Evolutionary conservation across 2,329 filamentous ascomycete genomes (phyloP).

Genomic region (Fusarium solani-melongenae): DNA sequence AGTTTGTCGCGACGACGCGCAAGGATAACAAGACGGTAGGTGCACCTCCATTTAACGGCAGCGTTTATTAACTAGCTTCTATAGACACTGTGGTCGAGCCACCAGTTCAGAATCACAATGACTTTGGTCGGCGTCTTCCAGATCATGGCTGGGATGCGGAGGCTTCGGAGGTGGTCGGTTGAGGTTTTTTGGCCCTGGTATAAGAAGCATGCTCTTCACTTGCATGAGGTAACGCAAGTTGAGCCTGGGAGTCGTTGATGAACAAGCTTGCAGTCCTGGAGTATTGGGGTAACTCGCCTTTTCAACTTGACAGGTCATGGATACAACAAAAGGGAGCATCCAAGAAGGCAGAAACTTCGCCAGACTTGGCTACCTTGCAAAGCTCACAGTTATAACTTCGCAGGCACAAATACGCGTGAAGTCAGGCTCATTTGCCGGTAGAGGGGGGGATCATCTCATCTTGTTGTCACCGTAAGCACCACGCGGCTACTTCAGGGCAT

Average conservation of each 20-base stretch:
- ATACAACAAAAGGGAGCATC: background rate
- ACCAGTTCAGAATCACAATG: conserved; percentile 3
- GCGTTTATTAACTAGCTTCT: background rate
- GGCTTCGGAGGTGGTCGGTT: background rate
- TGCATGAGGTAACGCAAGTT: background rate
- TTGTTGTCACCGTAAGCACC: background rate
- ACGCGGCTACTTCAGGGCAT: background rate
- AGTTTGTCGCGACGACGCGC: conserved; percentile 9
- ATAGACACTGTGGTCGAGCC: background rate
- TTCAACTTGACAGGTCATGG: background rate
- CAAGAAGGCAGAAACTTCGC: background rate
- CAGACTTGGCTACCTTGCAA: background rate
- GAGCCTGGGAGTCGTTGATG: background rate
- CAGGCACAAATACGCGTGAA: background rate
- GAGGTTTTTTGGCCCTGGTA: conserved; percentile 15
- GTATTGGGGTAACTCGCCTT: background rate
- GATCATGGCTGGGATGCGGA: conserved; percentile 4
- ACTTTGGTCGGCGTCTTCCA: conserved; percentile 2
- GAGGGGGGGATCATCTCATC: background rate
- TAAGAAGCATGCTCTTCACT: background rate
- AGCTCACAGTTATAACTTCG: background rate
- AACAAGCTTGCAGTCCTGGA: background rate
- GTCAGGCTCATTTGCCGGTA: background rate
- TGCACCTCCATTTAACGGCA: background rate
- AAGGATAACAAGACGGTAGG: conserved; percentile 9